Base-by-base conservation (phyloP, 73 alveolate species). In the Tetrahymena borealis region DNA sequence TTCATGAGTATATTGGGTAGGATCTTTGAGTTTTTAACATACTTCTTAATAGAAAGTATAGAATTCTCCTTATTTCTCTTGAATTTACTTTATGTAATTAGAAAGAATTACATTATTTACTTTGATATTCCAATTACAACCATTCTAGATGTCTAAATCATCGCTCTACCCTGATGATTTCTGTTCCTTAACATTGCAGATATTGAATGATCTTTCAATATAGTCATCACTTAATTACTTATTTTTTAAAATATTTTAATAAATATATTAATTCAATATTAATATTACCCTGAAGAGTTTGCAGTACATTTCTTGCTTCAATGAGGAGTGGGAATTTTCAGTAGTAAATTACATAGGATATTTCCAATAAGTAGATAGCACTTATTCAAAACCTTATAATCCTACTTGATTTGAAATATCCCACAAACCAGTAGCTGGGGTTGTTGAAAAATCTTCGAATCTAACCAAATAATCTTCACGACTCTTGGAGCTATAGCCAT, bases 21-120 rank as follows among this genome's bases (percentile, higher is more conserved):
- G 78, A 93, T 93, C 95, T 24, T 85, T 90, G 35, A 93, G 79
- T 85, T 85, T 31, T 24, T 43, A 40, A 12, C 41, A 38, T 32
- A 93, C 38, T n/a, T 93, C 95, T 7, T 90, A 28, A 39, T 38
- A 77, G 32, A 93, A 90, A 37, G 38, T 85, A 38, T 79, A 93
- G 15, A 93, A 85, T 38, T 93, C 95, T 32, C 95, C 95, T 39
- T 93, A 28, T 90, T 93, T 85, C 4, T 90, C 91, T 33, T 60
- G 11, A 24, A 93, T 93, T 32, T 78, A 90, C 4, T 40, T 77
- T 28, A 93, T 8, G 39, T 79, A 42, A 38, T 85, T 91, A 37
- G 41, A 79, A 24, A 60, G 10, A 20, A 60, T 60, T 60, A 3
- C n/a, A 18, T 60, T 60, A 20, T 18, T 20, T 4, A 60, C 85